A percentile compares a stretch with the other conserved stretches of the same genome.
Conservation (phyloP, 352 stramenopile genomes). For the Phytophthora constricta region DNA sequence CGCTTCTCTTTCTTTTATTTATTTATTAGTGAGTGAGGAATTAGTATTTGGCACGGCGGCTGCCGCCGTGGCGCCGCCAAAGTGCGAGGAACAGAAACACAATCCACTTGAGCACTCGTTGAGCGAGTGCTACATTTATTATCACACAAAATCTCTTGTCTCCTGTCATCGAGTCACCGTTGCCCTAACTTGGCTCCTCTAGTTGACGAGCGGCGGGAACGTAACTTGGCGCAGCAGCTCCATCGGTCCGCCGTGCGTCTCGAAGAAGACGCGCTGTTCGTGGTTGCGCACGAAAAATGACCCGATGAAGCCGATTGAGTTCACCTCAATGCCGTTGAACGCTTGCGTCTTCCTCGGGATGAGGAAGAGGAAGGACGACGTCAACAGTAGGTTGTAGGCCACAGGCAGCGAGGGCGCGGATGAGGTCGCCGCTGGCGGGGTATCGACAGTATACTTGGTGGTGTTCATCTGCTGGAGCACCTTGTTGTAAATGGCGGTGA, state of each 20-base stretch:
- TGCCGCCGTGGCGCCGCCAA: conserved; percentile 7
- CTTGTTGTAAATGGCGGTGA: conserved; percentile 54
- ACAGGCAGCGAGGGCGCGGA: conserved; percentile 32
- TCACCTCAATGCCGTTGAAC: conserved; percentile 79
- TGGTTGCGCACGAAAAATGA: conserved; percentile 79
- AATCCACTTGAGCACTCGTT: conserved; percentile 17
- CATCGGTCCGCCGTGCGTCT: conserved; percentile 55
- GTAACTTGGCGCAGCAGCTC: conserved; percentile 66
- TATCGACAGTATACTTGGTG: conserved; percentile 34
- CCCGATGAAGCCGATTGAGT: conserved; percentile 85
- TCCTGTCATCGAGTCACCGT: conserved; percentile 22
- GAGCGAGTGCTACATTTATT: conserved; percentile 36
- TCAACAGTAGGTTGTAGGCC: conserved; percentile 83
- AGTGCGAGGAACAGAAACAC: conserved; percentile 25
- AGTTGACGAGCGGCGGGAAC: conserved; percentile 45
- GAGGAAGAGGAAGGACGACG: conserved; percentile 74
- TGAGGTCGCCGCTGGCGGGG: conserved; percentile 3
- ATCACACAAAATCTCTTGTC: conserved; percentile 35
- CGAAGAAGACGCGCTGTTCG: conserved; percentile 63
- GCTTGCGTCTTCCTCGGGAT: conserved; percentile 62
- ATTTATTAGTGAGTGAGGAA: conserved; percentile 37
- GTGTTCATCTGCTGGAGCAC: conserved; percentile 57
- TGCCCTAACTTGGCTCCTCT: neutral
- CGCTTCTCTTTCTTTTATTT: conserved; percentile 32
- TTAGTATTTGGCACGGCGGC: conserved; percentile 23